phyloP scores from a whole-genome alignment of 139 green algal genomes.

The Coelastrella sp. region DNA sequence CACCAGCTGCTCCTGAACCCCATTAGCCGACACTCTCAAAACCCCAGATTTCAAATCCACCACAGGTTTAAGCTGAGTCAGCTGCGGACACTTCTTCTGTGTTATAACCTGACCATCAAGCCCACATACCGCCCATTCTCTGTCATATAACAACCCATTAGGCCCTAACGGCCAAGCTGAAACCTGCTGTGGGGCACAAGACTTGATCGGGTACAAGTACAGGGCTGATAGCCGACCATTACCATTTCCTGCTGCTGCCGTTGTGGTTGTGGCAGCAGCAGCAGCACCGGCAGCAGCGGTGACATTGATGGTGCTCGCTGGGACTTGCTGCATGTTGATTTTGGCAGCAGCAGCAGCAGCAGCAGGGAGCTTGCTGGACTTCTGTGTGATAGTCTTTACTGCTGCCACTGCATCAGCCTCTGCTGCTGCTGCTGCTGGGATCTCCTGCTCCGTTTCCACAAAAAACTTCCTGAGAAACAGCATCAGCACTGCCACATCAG shows the following conservation, averaged over 20 bases:
- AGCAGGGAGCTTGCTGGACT: not conserved
- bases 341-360: not conserved
- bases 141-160: slow-evolving; percentile 85
- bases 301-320: not conserved
- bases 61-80: slow-evolving; percentile 65
- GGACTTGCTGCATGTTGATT: not conserved
- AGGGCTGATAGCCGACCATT: slow-evolving; percentile 59
- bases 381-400: not conserved
- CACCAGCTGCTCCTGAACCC: slow-evolving; percentile 33
- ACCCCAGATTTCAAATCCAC: slow-evolving; percentile 64
- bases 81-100: slow-evolving; percentile 64
- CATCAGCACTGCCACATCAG: slow-evolving; percentile 74
- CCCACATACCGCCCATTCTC: slow-evolving; percentile 84
- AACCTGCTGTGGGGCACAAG: slow-evolving; percentile 67
- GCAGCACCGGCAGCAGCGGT: not conserved
- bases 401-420: not conserved
- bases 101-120: slow-evolving; percentile 68
- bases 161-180: slow-evolving; percentile 70
- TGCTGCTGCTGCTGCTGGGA: slow-evolving; percentile 19
- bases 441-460: slow-evolving; percentile 49
- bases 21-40: slow-evolving; percentile 19
- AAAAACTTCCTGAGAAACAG: slow-evolving; percentile 68
- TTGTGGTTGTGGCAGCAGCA: not conserved
- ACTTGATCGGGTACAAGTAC: slow-evolving; percentile 95
- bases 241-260: slow-evolving; percentile 14